These are phyloP conservation scores for Termitomyces sp. DNA, from an alignment of 768 basidiomycete genomes.

Conservation along the genomic window DNA sequence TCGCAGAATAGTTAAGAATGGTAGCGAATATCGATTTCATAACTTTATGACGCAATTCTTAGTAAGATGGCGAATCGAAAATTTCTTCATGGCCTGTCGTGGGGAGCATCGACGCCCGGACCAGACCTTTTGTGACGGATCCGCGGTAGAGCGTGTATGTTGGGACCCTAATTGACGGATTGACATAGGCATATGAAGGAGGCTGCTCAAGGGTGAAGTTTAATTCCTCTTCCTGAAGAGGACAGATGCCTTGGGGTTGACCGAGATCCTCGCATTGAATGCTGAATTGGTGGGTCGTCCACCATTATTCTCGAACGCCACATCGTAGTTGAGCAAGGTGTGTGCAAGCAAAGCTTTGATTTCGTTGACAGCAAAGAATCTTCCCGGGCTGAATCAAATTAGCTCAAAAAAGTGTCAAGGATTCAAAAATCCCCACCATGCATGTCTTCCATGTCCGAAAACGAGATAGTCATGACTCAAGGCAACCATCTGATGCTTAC, in stretches of 20 bases:
- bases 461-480: slow-evolving; percentile 16
- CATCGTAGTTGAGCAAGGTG: slow-evolving; percentile 30
- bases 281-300: not conserved
- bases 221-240: slow-evolving; percentile 24
- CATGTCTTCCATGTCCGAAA: slow-evolving; percentile 9
- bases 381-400: slow-evolving; percentile 24
- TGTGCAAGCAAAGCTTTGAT: slow-evolving; percentile 31
- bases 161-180: too few species aligned
- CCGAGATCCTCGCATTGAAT: slow-evolving; percentile 11
- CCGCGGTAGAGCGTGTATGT: too few species aligned
- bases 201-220: not conserved
- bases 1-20: too few species aligned
- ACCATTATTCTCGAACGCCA: slow-evolving; percentile 16
- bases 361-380: slow-evolving; percentile 34
- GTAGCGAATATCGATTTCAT: too few species aligned
- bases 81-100: too few species aligned
- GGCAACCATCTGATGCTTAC: slow-evolving; percentile 23
- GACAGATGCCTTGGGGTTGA: slow-evolving; percentile 27
- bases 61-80: too few species aligned
- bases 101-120: not conserved
- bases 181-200: not conserved
- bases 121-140: not conserved
- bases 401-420: not conserved
- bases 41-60: too few species aligned
- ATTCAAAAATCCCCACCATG: not conserved